These are phyloP conservation scores for Suillus sp. DNA, from an alignment of 768 basidiomycete species.

Conservation along the genomic window DNA sequence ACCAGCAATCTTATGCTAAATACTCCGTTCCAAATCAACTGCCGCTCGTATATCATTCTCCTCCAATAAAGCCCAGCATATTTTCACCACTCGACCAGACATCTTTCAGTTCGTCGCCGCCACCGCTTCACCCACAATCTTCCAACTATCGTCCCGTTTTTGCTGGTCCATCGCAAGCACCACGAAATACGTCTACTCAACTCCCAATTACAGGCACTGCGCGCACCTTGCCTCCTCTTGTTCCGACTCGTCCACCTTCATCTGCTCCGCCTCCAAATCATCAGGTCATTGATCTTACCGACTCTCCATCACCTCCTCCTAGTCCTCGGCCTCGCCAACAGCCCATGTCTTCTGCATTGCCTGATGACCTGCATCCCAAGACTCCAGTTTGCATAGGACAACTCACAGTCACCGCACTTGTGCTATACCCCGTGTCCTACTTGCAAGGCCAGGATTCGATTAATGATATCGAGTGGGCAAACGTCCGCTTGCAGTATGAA, in stretches of 20 bases:
- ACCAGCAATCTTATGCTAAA: constrained; percentile 21
- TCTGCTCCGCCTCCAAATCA: constrained; percentile 34
- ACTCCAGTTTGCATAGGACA: constrained; percentile 90
- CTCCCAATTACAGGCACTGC: constrained; percentile 30
- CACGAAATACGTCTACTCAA: constrained; percentile 32
- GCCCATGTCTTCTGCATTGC: constrained; percentile 36
- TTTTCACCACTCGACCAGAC: constrained; percentile 2
- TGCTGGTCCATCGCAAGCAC: constrained; percentile 45
- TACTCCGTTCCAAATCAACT: constrained; percentile 16
- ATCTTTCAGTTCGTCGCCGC: constrained; percentile 19
- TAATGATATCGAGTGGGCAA: constrained; percentile 62
- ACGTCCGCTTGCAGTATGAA: constrained; percentile 73
- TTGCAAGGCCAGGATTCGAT: constrained; percentile 48
- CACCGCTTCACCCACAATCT: constrained; percentile 19
- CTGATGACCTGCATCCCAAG: constrained; percentile 69
- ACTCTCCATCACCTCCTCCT: constrained; percentile 57
- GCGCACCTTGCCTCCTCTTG: constrained; percentile 25
- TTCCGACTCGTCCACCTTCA: constrained; percentile 22
- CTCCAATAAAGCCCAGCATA: constrained; percentile 21
- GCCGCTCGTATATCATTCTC: constrained; percentile 19
- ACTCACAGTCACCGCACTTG: constrained; percentile 77
- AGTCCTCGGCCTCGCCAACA: constrained; percentile 34
- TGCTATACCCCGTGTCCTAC: constrained; percentile 81
- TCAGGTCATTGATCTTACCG: constrained; percentile 77
- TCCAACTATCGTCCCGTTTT: constrained; percentile 53